Base-by-base conservation (phyloP, 2,329 filamentous ascomycete species). In the Hymenoscyphus infarciens region DNA sequence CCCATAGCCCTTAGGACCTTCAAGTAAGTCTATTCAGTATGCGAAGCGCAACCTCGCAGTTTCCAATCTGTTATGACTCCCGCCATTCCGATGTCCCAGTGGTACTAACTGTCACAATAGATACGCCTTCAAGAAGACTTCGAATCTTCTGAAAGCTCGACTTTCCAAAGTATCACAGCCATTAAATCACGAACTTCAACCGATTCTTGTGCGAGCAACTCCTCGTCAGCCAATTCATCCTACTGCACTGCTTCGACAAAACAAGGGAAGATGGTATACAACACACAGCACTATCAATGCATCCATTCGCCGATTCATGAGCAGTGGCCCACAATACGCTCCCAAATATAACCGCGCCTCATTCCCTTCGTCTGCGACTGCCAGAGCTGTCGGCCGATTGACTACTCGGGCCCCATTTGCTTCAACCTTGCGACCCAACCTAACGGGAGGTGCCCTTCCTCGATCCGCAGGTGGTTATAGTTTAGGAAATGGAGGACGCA, bases 391-490 rank as follows among this genome's bases (percentile, higher is more conserved):
- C 61, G 82, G 80, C 35, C 84, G 87, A 65, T 83, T 90, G 63
- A 87, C 91, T 16, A 87, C 87, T 31, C 87, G 90, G 58, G 87
- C 92, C 33, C 94, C 94, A 0, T 98, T 98, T 75, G 90, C 92
- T 3, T 92, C 87, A 58, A 89, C 93, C 1, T 85, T 99, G 39
- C 89, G 95, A 39, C 95, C 95, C 1, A 98, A 97, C 73, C 79
- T 98, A 67, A 97, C 93, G 0, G 94, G 92, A 56, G 93, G 94
- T 52, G 87, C 91, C 27, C 79, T 97, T 54, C 88, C 91, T 38
- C 87, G 94, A 62, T 91, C 91, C 45, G 91, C 93, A 7, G 92
- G 94, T 68, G 95, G 95, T n/a, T 99, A 99, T 74, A 82, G 82
- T 67, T 78, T 91, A 45, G 91, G 91, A 33, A 42, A 42, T 15